Evolutionary conservation across 1,139 yeast genomes (phyloP).

Genomic region (Yamadazyma kanchanaburiensis): DNA sequence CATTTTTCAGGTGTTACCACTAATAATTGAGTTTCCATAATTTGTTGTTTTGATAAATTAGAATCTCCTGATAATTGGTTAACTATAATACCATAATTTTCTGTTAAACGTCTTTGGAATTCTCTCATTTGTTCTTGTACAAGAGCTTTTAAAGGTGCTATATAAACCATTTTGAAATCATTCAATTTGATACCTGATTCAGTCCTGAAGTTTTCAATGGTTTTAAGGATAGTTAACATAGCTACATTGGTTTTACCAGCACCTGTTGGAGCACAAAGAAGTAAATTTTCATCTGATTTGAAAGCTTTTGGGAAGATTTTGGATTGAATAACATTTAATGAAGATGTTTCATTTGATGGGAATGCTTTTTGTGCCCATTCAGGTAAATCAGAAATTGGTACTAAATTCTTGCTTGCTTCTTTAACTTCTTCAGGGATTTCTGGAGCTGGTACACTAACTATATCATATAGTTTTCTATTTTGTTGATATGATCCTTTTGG

Average conservation of each 20-base stretch:
- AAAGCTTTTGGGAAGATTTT: slow-evolving; percentile 78
- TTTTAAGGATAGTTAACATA: slow-evolving; percentile 71
- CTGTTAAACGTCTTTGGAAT: slow-evolving; percentile 64
- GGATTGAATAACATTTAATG: slow-evolving; percentile 82
- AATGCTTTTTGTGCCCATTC: slow-evolving; percentile 80
- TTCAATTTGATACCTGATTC: slow-evolving; percentile 43
- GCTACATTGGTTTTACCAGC: slow-evolving; percentile 99
- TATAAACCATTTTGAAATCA: slow-evolving; percentile 83
- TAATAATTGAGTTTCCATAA: slow-evolving; percentile 79
- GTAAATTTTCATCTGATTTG: slow-evolving; percentile 61
- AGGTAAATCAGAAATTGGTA: slow-evolving; percentile 65
- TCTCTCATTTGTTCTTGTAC: slow-evolving; percentile 95
- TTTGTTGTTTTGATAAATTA: slow-evolving; percentile 86
- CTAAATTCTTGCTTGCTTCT: slow-evolving; percentile 42
- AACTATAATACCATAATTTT: slow-evolving; percentile 66
- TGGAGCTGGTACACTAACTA: slow-evolving; percentile 74
- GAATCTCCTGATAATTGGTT: slow-evolving; percentile 95
- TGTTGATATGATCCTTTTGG: slow-evolving; percentile 86
- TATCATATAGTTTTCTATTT: slow-evolving; percentile 73
- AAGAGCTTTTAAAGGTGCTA: slow-evolving; percentile 93
- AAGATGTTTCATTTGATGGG: slow-evolving; percentile 60
- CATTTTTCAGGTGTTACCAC: slow-evolving; percentile 98
- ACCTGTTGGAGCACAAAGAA: slow-evolving; percentile 98
- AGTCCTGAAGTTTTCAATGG: slow-evolving; percentile 59
- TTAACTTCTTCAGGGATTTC: slow-evolving; percentile 50